These are phyloP conservation scores for Trichoderma semiorbis DNA, from an alignment of 2,329 filamentous ascomycete genomes.

Conservation along the genomic window DNA sequence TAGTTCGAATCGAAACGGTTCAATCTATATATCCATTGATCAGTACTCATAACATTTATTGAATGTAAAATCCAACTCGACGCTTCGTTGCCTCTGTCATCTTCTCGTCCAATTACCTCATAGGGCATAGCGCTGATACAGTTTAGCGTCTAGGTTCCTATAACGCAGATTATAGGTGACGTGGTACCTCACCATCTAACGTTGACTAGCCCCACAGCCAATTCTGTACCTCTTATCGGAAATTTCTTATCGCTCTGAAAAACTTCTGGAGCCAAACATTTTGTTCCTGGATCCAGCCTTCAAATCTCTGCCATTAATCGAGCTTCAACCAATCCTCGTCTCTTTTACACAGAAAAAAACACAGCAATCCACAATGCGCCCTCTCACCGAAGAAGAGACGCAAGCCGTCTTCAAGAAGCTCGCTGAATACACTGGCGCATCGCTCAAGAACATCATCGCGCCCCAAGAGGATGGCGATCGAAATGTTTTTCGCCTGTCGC, in stretches of 20 bases:
- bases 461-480: constrained; percentile 71
- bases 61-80: not conserved
- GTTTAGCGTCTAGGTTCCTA: not conserved
- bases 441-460: constrained; percentile 79
- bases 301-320: not conserved
- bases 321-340: not conserved
- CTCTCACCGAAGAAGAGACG: constrained; percentile 75
- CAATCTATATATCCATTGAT: not conserved
- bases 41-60: not conserved
- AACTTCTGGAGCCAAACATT: constrained; percentile 8
- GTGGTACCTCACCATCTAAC: not conserved
- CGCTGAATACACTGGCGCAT: constrained; percentile 86
- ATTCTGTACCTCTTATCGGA: not conserved
- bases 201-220: not conserved
- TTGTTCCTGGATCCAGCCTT: not conserved
- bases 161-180: rapidly evolving
- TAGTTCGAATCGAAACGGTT: not conserved
- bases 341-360: not conserved
- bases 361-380: constrained; percentile 56
- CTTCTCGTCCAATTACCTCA: not conserved
- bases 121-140: not conserved
- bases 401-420: constrained; percentile 87
- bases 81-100: too few species aligned
- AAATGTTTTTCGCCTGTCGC: constrained; percentile 81
- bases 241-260: constrained; percentile 12